Base-by-base conservation (phyloP, 2,329 filamentous ascomycete genomes). In the Proliferodiscus dingleyae region DNA sequence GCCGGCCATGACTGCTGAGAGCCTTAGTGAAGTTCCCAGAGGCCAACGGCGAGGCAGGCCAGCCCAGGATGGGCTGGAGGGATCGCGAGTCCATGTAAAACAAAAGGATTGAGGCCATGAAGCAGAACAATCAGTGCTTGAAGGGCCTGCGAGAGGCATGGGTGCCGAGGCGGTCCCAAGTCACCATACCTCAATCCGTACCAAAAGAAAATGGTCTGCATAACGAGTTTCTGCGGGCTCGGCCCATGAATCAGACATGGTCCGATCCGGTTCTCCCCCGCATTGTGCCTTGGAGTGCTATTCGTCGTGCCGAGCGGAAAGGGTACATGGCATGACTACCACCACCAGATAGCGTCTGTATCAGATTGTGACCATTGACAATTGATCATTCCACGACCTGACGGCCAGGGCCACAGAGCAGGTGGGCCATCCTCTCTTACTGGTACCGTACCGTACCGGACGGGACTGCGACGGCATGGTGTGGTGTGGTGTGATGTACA, bases 131-230 rank as follows among this genome's bases (percentile, higher is more conserved):
- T n/a, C n/a, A 8, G 29, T 15, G n/a, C 16, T 32, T 15, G 29
- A 32, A 32, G 16, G 13, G 29, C 29, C 29, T 10, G 32, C 16
- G 32, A 16, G 32, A 18, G 32, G 16, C 8, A 5, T 34, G 32
- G 16, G 15, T 15, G 32, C 3, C 7, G 3, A 33, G 9, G 3
- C 15, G 30, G 7, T 15, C n/a, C n/a, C 16, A 37, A 37, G 34
- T 37, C 34, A 37, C 34, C 21, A 37, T 37, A 29, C 38, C 7
- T 26, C 26, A 29, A 41, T 32, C 38, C 10, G 38, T 29, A 41
- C 38, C 38, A 41, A 21, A 21, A 21, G n/a, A 37, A 37, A 23
- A 37, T 10, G 5, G 34, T 37, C 34, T n/a, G 34, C 34, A 37
- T 37, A 24, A n/a, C 15, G 11, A 37, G 10, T 22, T 15, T 37